Evolutionary conservation across 768 basidiomycete species (phyloP).

Genomic region (Omphalotus guepiniiformis): DNA sequence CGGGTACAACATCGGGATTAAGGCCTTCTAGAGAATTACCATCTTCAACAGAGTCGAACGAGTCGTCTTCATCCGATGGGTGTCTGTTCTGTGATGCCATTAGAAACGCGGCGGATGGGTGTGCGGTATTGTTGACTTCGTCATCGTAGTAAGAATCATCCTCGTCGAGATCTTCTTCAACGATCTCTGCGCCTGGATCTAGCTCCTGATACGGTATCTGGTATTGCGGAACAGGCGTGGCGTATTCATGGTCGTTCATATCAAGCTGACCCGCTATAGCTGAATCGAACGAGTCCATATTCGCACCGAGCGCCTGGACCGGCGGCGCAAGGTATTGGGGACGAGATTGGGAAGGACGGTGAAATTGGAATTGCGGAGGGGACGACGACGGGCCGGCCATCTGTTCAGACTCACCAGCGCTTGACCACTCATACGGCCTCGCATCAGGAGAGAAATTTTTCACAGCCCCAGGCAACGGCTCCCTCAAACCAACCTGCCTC

Average conservation of each 20-base stretch:
- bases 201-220: constrained; percentile 21
- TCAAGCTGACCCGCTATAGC: background rate
- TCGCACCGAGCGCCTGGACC: too few relatives aligned
- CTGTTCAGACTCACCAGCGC: background rate
- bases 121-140: constrained; percentile 52
- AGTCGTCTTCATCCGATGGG: constrained; percentile 11
- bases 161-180: constrained; percentile 27
- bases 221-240: constrained; percentile 7
- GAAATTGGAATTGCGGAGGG: background rate
- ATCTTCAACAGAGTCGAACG: constrained; percentile 34
- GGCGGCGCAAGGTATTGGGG: background rate
- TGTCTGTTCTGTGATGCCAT: constrained; percentile 38
- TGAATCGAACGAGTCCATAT: background rate
- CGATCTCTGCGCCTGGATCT: too few relatives aligned
- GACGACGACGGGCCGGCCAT: background rate
- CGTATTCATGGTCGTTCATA: constrained; percentile 3
- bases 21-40: background rate
- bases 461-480: constrained; percentile 19
- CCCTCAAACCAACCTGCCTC: constrained; percentile 50
- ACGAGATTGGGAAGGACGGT: background rate
- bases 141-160: constrained; percentile 55
- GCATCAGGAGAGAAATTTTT: background rate
- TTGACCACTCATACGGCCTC: background rate
- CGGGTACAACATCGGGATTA: constrained; percentile 21
- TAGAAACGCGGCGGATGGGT: constrained; percentile 70